phyloP scores from a whole-genome alignment of 306 rosid species.

The Rubus parviflorus region DNA sequence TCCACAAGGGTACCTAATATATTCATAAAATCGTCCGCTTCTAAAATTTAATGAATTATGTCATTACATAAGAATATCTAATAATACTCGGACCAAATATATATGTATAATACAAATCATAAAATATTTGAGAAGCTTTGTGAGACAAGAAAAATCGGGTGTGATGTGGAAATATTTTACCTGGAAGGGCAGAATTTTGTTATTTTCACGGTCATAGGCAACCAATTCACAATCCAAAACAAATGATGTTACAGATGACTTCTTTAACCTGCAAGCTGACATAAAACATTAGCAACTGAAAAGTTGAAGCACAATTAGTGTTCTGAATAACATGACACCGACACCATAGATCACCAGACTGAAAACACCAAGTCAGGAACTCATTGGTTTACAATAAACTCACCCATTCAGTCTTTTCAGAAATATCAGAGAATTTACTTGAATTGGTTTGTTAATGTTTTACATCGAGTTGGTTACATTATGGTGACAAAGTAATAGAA shows the following conservation, averaged over 20 bases:
- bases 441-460: background rate
- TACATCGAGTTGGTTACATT: background rate
- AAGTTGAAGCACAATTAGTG: constrained; percentile 1
- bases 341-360: background rate
- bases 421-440: background rate
- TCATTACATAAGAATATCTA: background rate
- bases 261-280: constrained; percentile 70
- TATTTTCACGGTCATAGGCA: constrained; percentile 70
- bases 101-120: background rate
- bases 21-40: background rate
- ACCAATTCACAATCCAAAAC: constrained; percentile 92
- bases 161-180: constrained; percentile 34
- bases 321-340: background rate
- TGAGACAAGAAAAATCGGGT: background rate
- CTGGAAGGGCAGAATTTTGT: constrained; percentile 81
- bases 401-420: constrained; percentile 9
- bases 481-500: background rate
- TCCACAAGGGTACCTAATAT: background rate
- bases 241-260: constrained; percentile 72
- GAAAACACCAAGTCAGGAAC: background rate
- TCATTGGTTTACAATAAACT: background rate
- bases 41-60: background rate
- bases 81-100: background rate
- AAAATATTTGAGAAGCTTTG: background rate
- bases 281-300: constrained; percentile 32